Base-by-base conservation (phyloP, 1,139 yeast genomes). In the Candida mesenterica region DNA sequence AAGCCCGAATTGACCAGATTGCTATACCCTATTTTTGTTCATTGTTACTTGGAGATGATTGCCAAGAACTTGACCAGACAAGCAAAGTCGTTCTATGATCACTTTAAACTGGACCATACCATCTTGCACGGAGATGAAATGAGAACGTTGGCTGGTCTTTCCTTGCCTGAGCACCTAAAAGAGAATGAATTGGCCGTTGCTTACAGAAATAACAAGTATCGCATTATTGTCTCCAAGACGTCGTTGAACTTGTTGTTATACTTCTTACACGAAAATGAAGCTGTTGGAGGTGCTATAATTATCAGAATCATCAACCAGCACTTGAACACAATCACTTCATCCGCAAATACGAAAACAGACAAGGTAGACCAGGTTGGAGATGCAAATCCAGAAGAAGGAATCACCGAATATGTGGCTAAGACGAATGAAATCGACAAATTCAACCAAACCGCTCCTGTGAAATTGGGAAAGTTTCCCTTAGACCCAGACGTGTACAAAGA, bases 251-350 rank as follows among this genome's bases (percentile, higher is more conserved):
- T 92, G 47, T 72, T 92, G 47, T 68, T 94, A 35, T 87, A 87
- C 57, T 92, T 89, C 50, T 64, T 94, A 39, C 95, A 88, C 56
- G 97, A 92, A 54, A 87, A 88, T 53, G 97, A 89, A 60, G 85
- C 87, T 6, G 82, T 82, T 36, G 97, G 97, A 25, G 98, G 98
- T 3, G 84, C 94, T 3, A 75, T 90, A 31, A 70, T 90, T 38
- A 87, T 92, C 38, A 72, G 96, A 46, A 75, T 89, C 36, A 81
- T 94, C 44, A 92, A 92, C 62, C 92, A 89, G 61, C 81, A 88
- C 55, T 71, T 94, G 48, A 82, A 86, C 41, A 84, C 95, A 8
- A 73, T 79, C 14, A 72, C 77, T 14, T 70, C 77, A 6, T 68
- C 75, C 29, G 65, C 70, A 6, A 50, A 54, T 7, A 36, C 30